Percentiles rank a stretch among this genome's conserved stretches.
These are phyloP conservation scores for Cercospora nicotianae DNA, from an alignment of 2,329 filamentous ascomycete genomes.

Conservation along the genomic window DNA sequence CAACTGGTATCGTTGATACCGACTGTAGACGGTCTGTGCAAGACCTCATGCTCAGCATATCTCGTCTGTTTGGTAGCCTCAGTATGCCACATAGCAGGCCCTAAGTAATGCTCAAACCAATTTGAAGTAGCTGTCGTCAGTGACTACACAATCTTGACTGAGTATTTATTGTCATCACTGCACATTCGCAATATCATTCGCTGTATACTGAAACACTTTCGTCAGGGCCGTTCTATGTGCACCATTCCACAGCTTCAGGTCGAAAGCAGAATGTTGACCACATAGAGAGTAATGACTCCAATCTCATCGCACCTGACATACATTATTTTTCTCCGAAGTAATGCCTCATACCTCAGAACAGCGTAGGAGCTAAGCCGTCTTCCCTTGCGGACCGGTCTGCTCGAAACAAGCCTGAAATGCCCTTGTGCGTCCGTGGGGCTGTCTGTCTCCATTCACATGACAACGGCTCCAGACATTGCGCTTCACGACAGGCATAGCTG, in stretches of 20 bases:
- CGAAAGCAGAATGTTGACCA: not conserved
- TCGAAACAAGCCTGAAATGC: not conserved
- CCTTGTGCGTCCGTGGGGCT: not conserved
- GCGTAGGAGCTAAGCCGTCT: not conserved
- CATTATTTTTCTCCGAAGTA: not conserved
- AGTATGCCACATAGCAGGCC: not conserved
- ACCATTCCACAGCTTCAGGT: not conserved
- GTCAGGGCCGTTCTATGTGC: not conserved
- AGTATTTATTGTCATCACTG: not conserved
- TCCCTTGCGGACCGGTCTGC: not conserved
- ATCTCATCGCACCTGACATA: not conserved
- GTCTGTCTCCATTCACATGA: not conserved
- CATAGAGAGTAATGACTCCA: not conserved
- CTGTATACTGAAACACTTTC: not conserved
- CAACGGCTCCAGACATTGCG: not conserved
- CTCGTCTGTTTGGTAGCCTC: not conserved
- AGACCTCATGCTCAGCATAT: not conserved
- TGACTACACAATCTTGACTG: not conserved
- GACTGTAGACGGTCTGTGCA: not conserved
- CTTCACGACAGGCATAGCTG: not conserved
- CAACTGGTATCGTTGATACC: not conserved
- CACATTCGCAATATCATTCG: not conserved
- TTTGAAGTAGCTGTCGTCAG: not conserved
- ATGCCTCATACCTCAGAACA: not conserved
- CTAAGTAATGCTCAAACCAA: not conserved